Conservation (phyloP, 2,329 filamentous ascomycete genomes). For the Cytospora leucostoma region DNA sequence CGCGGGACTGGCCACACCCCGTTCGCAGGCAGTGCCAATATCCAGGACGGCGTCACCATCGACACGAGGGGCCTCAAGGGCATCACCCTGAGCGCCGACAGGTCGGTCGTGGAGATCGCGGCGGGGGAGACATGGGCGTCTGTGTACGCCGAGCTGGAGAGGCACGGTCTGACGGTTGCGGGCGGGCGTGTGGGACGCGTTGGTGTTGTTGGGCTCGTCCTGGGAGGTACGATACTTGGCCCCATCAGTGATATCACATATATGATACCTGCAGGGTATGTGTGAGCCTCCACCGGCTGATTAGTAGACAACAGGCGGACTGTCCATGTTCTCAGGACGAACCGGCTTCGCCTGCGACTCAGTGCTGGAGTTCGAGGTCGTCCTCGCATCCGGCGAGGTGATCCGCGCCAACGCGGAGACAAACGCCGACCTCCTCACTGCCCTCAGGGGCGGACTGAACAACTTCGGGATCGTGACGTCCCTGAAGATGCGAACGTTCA, state of each 20-base stretch:
- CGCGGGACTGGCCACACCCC: slow-evolving; percentile 28
- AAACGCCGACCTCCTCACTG: slow-evolving; percentile 47
- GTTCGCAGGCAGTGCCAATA: slow-evolving; percentile 29
- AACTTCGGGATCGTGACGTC: slow-evolving; percentile 41
- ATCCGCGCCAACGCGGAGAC: slow-evolving; percentile 25
- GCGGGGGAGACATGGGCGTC: slow-evolving; percentile 28
- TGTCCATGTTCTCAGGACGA: slow-evolving; percentile 13
- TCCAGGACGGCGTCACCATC: slow-evolving; percentile 30
- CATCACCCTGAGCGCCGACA: slow-evolving; percentile 26
- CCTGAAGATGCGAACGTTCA: slow-evolving; percentile 29
- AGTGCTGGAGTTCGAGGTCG: slow-evolving; percentile 27
- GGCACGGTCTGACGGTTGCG: slow-evolving; percentile 25
- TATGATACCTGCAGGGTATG: not conserved
- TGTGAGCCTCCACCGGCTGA: not conserved
- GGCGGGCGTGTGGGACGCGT: slow-evolving; percentile 27
- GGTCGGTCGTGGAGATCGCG: slow-evolving; percentile 24
- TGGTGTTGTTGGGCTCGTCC: slow-evolving; percentile 26
- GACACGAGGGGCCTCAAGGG: slow-evolving; percentile 29
- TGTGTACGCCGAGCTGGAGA: slow-evolving; percentile 28
- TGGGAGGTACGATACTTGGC: too few relatives aligned
- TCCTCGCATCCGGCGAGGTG: slow-evolving; percentile 21
- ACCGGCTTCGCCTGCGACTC: slow-evolving; percentile 31
- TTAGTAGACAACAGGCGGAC: not conserved
- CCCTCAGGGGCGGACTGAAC: slow-evolving; percentile 47
- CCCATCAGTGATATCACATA: not conserved